phyloP scores from a whole-genome alignment of 2,329 filamentous ascomycete genomes.

The Talaromyces sp. region DNA sequence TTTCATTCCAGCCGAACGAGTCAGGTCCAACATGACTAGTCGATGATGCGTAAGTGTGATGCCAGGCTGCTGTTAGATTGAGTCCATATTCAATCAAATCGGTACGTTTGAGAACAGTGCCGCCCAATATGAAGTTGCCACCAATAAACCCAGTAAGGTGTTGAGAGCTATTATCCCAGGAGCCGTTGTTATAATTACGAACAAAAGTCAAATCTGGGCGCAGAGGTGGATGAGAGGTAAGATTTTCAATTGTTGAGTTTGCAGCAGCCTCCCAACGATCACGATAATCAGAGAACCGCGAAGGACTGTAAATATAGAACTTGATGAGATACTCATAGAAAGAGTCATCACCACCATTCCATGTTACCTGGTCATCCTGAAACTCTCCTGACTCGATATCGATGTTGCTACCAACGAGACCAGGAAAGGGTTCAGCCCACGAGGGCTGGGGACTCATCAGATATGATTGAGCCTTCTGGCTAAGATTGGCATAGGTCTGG shows the following conservation, averaged over 20 bases:
- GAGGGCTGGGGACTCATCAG: constrained; percentile 63
- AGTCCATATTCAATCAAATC: constrained; percentile 74
- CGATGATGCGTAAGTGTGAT: constrained; percentile 67
- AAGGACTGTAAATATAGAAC: constrained; percentile 76
- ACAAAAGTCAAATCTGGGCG: constrained; percentile 68
- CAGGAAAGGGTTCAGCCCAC: constrained; percentile 66
- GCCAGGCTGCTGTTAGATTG: constrained; percentile 66
- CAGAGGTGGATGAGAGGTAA: constrained; percentile 62
- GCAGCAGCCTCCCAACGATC: constrained; percentile 72
- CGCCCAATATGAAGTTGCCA: constrained; percentile 79
- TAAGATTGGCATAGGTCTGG: constrained; percentile 59
- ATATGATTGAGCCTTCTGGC: constrained; percentile 63
- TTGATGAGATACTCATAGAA: constrained; percentile 91
- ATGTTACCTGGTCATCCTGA: constrained; percentile 63
- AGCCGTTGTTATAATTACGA: constrained; percentile 29
- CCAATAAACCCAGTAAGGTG: constrained; percentile 75
- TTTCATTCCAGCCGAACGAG: constrained; percentile 59
- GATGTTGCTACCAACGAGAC: constrained; percentile 67
- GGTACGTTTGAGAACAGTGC: constrained; percentile 60
- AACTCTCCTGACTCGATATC: constrained; percentile 63
- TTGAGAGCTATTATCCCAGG: constrained; percentile 33
- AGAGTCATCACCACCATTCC: constrained; percentile 71
- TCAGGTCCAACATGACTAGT: constrained; percentile 74
- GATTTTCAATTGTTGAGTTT: constrained; percentile 68
- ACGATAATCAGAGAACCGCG: constrained; percentile 59